Evolutionary conservation across 164 flowering plant genomes (phyloP).

Genomic region (Kalanchoe fedtschenkoi): DNA sequence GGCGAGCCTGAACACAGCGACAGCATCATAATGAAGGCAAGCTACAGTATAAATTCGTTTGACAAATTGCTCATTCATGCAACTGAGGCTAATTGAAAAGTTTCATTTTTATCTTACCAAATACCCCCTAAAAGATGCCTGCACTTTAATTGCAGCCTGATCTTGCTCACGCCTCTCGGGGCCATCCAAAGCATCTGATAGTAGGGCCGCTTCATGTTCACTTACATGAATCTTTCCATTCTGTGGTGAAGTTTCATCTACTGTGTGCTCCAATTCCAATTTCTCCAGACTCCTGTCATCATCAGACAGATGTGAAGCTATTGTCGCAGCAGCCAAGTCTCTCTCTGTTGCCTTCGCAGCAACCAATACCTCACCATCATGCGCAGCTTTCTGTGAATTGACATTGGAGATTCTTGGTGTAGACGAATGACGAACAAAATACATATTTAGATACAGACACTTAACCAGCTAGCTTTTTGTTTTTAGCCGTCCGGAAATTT

Average conservation of each 20-base stretch:
- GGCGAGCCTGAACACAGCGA: slow-evolving; percentile 66
- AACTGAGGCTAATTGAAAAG: neutral
- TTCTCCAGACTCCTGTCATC: slow-evolving; percentile 17
- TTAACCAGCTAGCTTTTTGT: no score
- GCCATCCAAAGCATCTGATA: slow-evolving; percentile 19
- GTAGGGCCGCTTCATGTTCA: slow-evolving; percentile 16
- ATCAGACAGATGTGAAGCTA: slow-evolving; percentile 12
- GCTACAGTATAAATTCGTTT: neutral
- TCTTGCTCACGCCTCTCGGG: slow-evolving; percentile 32
- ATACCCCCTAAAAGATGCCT: slow-evolving; percentile 85
- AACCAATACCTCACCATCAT: slow-evolving; percentile 17
- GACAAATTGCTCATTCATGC: neutral
- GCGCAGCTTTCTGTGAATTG: slow-evolving; percentile 18
- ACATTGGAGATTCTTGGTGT: neutral
- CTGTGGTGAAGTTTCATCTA: slow-evolving; percentile 11
- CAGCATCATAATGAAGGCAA: neutral
- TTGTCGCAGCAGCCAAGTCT: slow-evolving; percentile 6
- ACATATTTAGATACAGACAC: neutral
- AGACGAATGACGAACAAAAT: neutral
- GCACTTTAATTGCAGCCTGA: slow-evolving; percentile 67
- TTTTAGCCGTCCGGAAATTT: neutral
- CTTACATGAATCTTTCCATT: slow-evolving; percentile 10
- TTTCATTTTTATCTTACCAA: slow-evolving; percentile 36
- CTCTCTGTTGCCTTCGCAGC: slow-evolving; percentile 18
- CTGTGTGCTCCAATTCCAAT: slow-evolving; percentile 18